phyloP scores from a whole-genome alignment of 164 flowering plant genomes.

The Vitis riparia region DNA sequence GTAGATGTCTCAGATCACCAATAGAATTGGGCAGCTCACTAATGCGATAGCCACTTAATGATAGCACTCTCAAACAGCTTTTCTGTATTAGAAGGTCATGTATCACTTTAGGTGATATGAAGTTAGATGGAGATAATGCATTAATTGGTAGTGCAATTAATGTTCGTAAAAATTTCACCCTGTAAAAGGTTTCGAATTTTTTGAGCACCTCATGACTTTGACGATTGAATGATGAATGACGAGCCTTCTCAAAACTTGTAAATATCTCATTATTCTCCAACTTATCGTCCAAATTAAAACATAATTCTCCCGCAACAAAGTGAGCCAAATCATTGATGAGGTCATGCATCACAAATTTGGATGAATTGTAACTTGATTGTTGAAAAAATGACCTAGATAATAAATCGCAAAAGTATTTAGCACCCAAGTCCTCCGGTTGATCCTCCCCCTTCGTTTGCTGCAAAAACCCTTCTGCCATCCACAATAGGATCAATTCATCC shows the following conservation, averaged over 20 bases:
- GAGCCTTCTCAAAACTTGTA: not conserved
- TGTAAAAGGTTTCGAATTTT: not conserved
- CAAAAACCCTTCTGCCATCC: slow-evolving; percentile 12
- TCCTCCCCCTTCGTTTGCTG: not conserved
- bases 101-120: too few species aligned
- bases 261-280: not conserved
- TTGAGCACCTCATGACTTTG: not conserved
- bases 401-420: not conserved
- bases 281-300: too few species aligned
- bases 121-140: too few species aligned
- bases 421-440: not conserved
- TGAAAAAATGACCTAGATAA: slow-evolving; percentile 3
- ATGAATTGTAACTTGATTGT: not conserved
- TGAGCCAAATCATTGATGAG: slow-evolving; percentile 2
- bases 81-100: too few species aligned
- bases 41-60: too few species aligned
- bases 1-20: slow-evolving; percentile 8
- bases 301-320: not conserved
- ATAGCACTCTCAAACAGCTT: too few species aligned
- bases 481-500: not conserved
- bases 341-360: slow-evolving; percentile 3
- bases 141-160: too few species aligned
- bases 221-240: not conserved
- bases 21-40: not conserved
- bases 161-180: not conserved